A percentile compares a stretch with the other conserved stretches of the same genome.
Evolutionary conservation across 2,329 filamentous ascomycete genomes (phyloP).

Genomic region (Bipolaris sorokiniana): DNA sequence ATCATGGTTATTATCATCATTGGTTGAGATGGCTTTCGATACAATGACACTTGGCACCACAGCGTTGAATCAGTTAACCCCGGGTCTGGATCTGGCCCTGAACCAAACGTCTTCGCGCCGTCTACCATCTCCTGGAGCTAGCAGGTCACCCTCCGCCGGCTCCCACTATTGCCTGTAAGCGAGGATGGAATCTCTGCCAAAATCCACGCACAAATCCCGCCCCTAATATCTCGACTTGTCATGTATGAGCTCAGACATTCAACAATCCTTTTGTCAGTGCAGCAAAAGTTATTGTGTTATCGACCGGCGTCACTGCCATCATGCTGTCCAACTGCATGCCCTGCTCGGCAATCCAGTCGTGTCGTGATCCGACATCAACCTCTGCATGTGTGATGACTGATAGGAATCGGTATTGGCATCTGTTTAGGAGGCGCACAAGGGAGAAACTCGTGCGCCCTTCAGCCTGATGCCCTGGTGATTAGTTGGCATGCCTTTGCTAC

Average conservation of each 20-base stretch:
- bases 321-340: neutral
- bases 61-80: constrained; percentile 26
- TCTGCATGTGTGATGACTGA: constrained; percentile 4
- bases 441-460: constrained; percentile 1
- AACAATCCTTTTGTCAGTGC: constrained; percentile 1
- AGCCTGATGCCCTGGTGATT: constrained; percentile 8
- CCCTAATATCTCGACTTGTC: neutral
- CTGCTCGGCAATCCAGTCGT: neutral
- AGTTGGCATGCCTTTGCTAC: neutral
- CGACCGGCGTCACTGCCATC: constrained; percentile 10
- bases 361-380: neutral
- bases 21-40: constrained; percentile 19
- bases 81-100: constrained; percentile 28
- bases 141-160: neutral
- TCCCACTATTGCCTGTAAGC: neutral
- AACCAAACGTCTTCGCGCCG: constrained; percentile 26
- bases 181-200: neutral
- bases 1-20: constrained; percentile 24
- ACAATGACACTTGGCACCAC: constrained; percentile 25
- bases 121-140: neutral
- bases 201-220: neutral
- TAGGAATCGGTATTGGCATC: constrained; percentile 9
- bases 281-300: neutral
- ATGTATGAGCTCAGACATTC: constrained; percentile 10
- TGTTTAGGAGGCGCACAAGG: constrained; percentile 8